Conservation (phyloP, 108 stramenopile genomes). For the Fistulifera solaris region DNA sequence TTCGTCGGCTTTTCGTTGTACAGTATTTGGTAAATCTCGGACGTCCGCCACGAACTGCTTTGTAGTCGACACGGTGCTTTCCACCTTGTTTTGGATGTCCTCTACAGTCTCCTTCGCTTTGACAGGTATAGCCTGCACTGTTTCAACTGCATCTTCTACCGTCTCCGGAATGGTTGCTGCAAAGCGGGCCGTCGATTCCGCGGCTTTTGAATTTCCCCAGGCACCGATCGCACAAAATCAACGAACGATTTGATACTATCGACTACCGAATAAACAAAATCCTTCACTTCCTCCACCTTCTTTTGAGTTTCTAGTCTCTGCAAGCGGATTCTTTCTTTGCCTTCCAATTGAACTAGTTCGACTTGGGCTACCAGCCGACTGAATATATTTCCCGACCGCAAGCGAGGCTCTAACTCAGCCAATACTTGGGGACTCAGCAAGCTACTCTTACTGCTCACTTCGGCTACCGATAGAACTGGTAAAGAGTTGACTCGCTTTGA, state of each 20-base stretch:
- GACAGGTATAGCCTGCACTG: neutral
- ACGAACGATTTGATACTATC: constrained; percentile 1
- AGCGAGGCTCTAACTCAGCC: neutral
- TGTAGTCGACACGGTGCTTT: constrained; percentile 2
- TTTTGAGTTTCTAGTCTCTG: constrained; percentile 7
- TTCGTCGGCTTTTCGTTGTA: constrained; percentile 5
- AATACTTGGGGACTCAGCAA: neutral
- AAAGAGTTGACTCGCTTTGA: neutral
- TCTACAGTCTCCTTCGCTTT: constrained; percentile 1
- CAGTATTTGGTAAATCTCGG: constrained; percentile 8
- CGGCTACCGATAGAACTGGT: no score
- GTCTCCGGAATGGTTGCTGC: neutral
- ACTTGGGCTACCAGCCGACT: neutral
- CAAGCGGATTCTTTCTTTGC: constrained; percentile 2
- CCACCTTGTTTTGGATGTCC: neutral
- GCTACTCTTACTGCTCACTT: neutral
- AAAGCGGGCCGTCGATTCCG: constrained; percentile 1
- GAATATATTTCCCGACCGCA: neutral
- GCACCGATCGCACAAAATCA: neutral
- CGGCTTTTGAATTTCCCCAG: constrained; percentile 12
- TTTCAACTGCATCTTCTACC: neutral
- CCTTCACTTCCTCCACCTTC: constrained; percentile 7
- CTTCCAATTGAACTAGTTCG: constrained; percentile 9
- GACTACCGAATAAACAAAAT: constrained; percentile 11
- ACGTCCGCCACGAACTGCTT: constrained; percentile 9